Evolutionary conservation across 805 yeast species (phyloP).

Genomic region (Vanderwaltozyma verrucispora): DNA sequence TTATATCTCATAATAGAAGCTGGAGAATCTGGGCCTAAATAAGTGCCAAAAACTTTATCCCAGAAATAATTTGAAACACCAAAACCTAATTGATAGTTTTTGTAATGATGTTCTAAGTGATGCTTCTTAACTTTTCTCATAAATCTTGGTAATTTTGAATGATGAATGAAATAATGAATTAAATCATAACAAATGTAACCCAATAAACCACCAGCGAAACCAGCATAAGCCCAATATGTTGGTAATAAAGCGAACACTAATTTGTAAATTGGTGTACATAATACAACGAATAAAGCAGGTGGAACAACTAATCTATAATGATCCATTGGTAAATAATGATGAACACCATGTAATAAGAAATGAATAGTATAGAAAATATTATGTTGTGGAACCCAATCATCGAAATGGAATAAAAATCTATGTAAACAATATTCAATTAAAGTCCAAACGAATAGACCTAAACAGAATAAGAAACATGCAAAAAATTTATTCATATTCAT

Average conservation of each 20-base stretch:
- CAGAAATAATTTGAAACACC: slow-evolving; percentile 93
- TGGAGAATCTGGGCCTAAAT: slow-evolving; percentile 38
- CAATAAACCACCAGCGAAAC: slow-evolving; percentile 90
- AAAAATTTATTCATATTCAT: slow-evolving; percentile 34
- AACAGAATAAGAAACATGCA: slow-evolving; percentile 48
- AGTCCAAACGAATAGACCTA: slow-evolving; percentile 93
- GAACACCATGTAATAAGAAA: slow-evolving; percentile 89
- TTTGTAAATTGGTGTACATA: slow-evolving; percentile 73
- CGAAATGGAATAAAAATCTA: slow-evolving; percentile 89
- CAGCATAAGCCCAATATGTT: slow-evolving; percentile 75
- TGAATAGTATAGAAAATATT: slow-evolving; percentile 68
- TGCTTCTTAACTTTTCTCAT: slow-evolving; percentile 75
- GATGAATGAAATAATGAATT: slow-evolving; percentile 92
- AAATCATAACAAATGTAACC: slow-evolving; percentile 90
- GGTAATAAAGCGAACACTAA: slow-evolving; percentile 72
- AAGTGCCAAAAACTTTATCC: slow-evolving; percentile 87
- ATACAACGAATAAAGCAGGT: slow-evolving; percentile 65
- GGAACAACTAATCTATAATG: slow-evolving; percentile 89
- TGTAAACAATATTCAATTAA: slow-evolving; percentile 80
- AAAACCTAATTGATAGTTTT: slow-evolving; percentile 91
- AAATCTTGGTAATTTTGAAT: slow-evolving; percentile 65
- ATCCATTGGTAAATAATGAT: slow-evolving; percentile 98
- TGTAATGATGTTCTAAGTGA: slow-evolving; percentile 96
- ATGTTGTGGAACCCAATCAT: slow-evolving; percentile 73
- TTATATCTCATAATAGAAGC: slow-evolving; percentile 28